phyloP scores from a whole-genome alignment of 495 filamentous ascomycete species.

The Aspergillus ellipticus region DNA sequence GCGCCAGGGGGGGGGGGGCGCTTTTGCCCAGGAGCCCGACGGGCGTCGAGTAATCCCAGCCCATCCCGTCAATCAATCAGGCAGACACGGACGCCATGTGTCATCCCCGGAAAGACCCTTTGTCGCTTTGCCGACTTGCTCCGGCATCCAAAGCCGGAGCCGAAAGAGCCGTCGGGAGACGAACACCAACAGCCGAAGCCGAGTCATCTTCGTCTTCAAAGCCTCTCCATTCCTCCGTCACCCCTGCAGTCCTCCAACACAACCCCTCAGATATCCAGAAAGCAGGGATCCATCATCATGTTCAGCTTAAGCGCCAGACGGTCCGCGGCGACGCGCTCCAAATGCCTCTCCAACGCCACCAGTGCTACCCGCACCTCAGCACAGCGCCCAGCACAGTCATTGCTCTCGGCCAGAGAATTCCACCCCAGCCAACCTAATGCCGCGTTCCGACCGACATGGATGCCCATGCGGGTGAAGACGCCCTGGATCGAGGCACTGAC shows the following conservation, averaged over 20 bases:
- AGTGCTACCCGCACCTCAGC: constrained; percentile 1
- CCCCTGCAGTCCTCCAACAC: neutral
- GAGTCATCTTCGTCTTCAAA: neutral
- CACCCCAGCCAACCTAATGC: constrained; percentile 27
- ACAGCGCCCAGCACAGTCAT: neutral
- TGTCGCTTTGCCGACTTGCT: constrained; percentile 16
- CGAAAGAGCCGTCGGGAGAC: constrained; percentile 9
- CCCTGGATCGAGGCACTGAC: constrained; percentile 69
- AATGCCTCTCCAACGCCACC: constrained; percentile 5
- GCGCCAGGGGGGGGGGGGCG: too few species aligned
- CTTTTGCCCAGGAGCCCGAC: too few species aligned
- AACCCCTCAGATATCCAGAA: neutral
- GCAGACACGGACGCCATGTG: neutral
- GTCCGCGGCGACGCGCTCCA: constrained; percentile 15
- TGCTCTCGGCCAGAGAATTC: constrained; percentile 19
- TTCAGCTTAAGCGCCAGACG: constrained; percentile 17
- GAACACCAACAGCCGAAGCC: neutral
- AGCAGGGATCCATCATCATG: constrained; percentile 6
- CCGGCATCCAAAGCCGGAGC: constrained; percentile 15
- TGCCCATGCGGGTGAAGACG: constrained; percentile 57
- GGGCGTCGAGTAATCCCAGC: too few species aligned
- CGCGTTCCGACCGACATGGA: constrained; percentile 34
- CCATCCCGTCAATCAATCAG: too few species aligned
- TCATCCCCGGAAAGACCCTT: constrained; percentile 8
- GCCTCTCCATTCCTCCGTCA: neutral